Evolutionary conservation across 1,139 yeast genomes (phyloP), one percentile per base, ranked within the genome.

Genomic region (Protomyces inouyei): DNA sequence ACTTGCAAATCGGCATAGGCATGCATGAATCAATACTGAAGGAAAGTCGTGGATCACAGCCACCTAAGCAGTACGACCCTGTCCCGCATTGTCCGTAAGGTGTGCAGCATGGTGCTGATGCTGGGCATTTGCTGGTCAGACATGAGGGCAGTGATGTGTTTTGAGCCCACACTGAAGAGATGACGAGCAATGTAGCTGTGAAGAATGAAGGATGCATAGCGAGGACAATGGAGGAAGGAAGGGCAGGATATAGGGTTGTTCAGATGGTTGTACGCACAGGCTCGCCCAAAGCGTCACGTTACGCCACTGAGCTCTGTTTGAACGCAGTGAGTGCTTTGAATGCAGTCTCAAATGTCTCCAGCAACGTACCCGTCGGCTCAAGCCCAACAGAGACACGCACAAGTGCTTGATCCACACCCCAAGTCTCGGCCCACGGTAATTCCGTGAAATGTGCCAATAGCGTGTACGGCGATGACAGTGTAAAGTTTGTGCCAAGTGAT

Each of bases 401-500:
- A 70, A 93, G 78, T 71, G 87, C 82, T 68, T 86, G 78, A 72
- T 89, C 96, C 36, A 93, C 91, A 2, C 96, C 97, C 85, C 89
- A 91, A 71, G 85, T 79, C 65, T 82, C 88, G 0, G 93, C 86
- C 74, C 87, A 92, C 67, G 89, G 95, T 66, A 91, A 77, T 73
- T 92, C 98, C 59, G 79, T 81, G 73, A 85, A 92, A 75, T 93
- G 97, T 0, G 97, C 97, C 67, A 93, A 80, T 57, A 93, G 83
- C 2, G 97, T 83, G 75, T 93, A 93, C 8, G 98, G 98, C 72
- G 96, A 90, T 3, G 90, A 92, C 71, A 92, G 79, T 0, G 98
- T 90, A 77, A 91, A 90, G 75, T 90, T 93, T 0, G 98, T 91
- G 3, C 98, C 98, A 70, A 93, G 80, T 18, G 96, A 88, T 3